Evolutionary conservation across 164 flowering plant genomes (phyloP), one percentile per base, ranked within the genome.

Genomic region (Houttuynia cordata): DNA sequence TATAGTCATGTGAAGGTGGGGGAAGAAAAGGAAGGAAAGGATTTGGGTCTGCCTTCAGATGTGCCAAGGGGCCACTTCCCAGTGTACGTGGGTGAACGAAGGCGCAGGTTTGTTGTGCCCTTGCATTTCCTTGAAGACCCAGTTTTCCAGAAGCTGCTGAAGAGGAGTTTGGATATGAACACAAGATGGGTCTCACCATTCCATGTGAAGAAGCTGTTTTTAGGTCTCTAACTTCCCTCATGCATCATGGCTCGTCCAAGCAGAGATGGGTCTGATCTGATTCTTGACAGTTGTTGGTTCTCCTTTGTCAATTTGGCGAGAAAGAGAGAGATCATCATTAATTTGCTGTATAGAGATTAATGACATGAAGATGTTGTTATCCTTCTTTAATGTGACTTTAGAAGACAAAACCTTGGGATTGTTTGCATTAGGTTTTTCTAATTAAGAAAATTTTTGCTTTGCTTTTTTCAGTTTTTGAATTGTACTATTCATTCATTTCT

Each of bases 11-110:
- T 42, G 61, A 14, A 7, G 37, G 37, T 30, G 2, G 37, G 6
- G 17, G 17, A 45, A 45, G 49, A 45, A 17, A 14, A 17, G 49
- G 49, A 45, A 45, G 49, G 17, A 45, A 45, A 17, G 14, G 49
- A 45, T 45, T 21, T 13, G 5, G 50, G 25, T 12, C 12, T 59
- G 61, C 61, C 61, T 39, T 21, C 18, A 9, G 84, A 81, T 62
- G 83, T 81, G 0, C 85, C 88, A 7, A 81, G 71, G 66, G 85
- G 88, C 10, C 88, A 83, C 53, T 83, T 81, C 54, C 81, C 66
- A 0, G 85, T 83, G 1, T 83, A 83, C 51, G 83, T 83, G 1
- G 85, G 88, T 0, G 77, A 79, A 42, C 76, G 76, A 51, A 62
- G 85, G 52, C 74, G 73, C 64, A 69, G 88, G 57, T 72, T 74